Percentiles rank a stretch among this genome's conserved stretches.
Evolutionary conservation across 2,329 filamentous ascomycete species (phyloP).

Genomic region (Gnomoniopsis smithogilvyi): DNA sequence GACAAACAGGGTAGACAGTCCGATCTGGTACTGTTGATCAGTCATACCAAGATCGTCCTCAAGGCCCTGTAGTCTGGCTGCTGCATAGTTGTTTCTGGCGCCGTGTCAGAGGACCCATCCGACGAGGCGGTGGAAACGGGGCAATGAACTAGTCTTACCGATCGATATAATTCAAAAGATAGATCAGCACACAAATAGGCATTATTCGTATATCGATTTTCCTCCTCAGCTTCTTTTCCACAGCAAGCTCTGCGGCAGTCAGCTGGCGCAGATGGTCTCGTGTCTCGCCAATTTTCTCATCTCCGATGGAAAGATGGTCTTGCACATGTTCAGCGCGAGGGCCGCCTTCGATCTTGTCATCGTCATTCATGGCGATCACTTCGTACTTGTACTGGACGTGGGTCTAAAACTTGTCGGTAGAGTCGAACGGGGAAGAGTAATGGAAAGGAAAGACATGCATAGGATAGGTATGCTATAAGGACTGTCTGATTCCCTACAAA

Average conservation of each 20-base stretch:
- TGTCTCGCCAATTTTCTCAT: conserved; percentile 6
- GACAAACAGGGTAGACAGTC: conserved; percentile 24
- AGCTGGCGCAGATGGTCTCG: conserved; percentile 9
- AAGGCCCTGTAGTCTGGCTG: conserved; percentile 48
- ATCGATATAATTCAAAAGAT: conserved; percentile 66
- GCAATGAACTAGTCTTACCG: conserved; percentile 20
- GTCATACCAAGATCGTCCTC: conserved; percentile 32
- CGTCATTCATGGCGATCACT: background rate
- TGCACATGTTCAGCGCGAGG: conserved; percentile 12
- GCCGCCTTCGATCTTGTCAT: conserved; percentile 9
- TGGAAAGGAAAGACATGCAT: background rate
- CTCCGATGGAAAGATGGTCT: conserved; percentile 2
- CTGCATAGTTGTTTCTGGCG: conserved; percentile 27
- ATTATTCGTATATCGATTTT: conserved; percentile 66
- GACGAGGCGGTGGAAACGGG: background rate
- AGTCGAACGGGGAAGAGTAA: background rate
- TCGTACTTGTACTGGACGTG: background rate
- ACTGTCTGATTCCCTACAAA: background rate
- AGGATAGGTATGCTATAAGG: background rate
- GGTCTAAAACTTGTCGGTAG: background rate
- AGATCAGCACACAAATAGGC: conserved; percentile 67
- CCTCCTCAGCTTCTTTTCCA: conserved; percentile 55
- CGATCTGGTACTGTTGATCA: conserved; percentile 33
- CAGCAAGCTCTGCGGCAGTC: conserved; percentile 22
- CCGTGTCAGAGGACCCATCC: conserved; percentile 15